Evolutionary conservation across 2,329 filamentous ascomycete genomes (phyloP).

Genomic region (Ceratocystis lukuohia): DNA sequence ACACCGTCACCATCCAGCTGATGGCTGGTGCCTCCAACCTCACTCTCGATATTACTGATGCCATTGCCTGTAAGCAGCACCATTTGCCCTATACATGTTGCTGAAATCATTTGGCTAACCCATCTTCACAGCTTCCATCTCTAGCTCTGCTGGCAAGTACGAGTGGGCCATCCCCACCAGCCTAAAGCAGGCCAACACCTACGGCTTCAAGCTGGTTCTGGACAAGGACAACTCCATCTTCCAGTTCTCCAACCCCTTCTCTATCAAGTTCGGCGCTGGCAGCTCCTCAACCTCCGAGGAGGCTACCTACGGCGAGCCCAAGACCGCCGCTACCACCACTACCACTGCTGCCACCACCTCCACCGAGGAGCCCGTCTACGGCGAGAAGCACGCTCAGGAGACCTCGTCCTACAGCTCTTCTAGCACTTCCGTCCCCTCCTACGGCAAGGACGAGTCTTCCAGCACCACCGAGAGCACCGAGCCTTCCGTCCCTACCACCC

Average conservation of each 20-base stretch:
- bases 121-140: conserved; percentile 31
- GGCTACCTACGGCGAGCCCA: conserved; percentile 22
- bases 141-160: conserved; percentile 34
- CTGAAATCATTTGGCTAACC: neutral
- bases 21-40: conserved; percentile 37
- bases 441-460: conserved; percentile 20
- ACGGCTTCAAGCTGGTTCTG: conserved; percentile 44
- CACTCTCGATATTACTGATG: conserved; percentile 27
- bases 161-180: conserved; percentile 37
- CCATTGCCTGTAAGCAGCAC: conserved; percentile 38
- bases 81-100: neutral
- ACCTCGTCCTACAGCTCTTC: conserved; percentile 21
- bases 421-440: conserved; percentile 21
- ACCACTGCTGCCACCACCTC: conserved; percentile 22
- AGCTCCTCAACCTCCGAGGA: conserved; percentile 19
- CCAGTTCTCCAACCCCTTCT: conserved; percentile 52
- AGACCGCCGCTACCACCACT: conserved; percentile 21
- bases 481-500: conserved; percentile 20
- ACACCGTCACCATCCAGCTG: conserved; percentile 39
- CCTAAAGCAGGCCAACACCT: conserved; percentile 35
- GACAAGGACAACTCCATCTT: conserved; percentile 36
- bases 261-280: conserved; percentile 30
- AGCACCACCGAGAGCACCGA: conserved; percentile 25
- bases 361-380: neutral
- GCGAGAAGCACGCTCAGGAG: conserved; percentile 13